These are phyloP conservation scores for Paramecium sonneborni DNA, from an alignment of 73 alveolate species.

Conservation along the genomic window DNA sequence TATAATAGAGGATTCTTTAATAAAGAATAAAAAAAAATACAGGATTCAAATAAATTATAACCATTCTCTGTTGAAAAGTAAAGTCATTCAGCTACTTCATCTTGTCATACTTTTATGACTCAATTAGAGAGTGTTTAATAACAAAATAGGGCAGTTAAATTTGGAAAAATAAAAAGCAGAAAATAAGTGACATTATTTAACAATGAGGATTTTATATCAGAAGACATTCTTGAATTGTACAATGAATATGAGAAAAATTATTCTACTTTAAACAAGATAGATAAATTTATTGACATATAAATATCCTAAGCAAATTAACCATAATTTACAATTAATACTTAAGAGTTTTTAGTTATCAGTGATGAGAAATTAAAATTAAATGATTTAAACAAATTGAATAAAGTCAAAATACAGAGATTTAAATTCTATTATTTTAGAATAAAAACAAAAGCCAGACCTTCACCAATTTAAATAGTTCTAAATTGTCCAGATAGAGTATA, in stretches of 20 bases:
- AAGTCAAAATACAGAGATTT: constrained; percentile 11
- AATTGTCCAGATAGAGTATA: constrained; percentile 17
- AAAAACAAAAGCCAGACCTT: not conserved
- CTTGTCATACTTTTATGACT: constrained; percentile 11
- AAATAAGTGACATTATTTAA: not conserved
- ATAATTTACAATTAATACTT: not conserved
- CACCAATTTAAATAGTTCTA: not conserved
- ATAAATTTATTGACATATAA: not conserved
- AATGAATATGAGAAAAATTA: constrained; percentile 27
- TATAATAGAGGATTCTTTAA: constrained; percentile 2
- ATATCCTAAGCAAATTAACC: not conserved
- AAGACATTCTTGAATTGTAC: not conserved
- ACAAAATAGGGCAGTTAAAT: not conserved
- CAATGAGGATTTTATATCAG: not conserved
- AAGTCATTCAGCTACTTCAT: constrained; percentile 19
- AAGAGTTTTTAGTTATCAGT: not conserved
- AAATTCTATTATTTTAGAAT: constrained; percentile 29
- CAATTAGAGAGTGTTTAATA: not conserved
- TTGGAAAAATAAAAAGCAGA: not conserved
- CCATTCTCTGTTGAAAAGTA: not conserved
- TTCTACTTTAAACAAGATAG: not conserved
- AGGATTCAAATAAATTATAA: not conserved
- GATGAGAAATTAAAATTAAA: constrained; percentile 11
- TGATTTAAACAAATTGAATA: not conserved
- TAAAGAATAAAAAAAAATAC: not conserved